These are phyloP conservation scores for Yamadazyma dushanensis DNA, from an alignment of 1,139 yeast genomes.

Conservation along the genomic window DNA sequence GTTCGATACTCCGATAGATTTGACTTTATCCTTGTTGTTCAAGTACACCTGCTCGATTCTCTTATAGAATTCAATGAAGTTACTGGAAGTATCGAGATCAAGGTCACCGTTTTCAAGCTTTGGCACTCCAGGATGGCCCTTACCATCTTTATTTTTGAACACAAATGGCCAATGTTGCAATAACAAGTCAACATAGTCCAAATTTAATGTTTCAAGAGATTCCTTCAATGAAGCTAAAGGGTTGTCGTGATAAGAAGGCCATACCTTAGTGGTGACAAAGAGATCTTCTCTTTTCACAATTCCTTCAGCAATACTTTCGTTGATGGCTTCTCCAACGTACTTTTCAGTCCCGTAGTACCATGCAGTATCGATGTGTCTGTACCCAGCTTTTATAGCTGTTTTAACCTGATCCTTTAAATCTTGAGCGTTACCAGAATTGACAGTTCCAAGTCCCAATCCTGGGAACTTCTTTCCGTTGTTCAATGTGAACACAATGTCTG, in stretches of 20 bases:
- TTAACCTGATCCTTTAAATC: constrained; percentile 36
- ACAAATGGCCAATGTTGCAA: constrained; percentile 61
- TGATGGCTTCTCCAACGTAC: constrained; percentile 49
- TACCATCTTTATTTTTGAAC: constrained; percentile 22
- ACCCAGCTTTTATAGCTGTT: constrained; percentile 41
- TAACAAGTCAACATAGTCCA: constrained; percentile 57
- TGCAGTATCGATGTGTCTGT: constrained; percentile 43
- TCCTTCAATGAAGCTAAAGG: constrained; percentile 36
- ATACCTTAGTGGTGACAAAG: constrained; percentile 60
- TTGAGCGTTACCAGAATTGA: constrained; percentile 26
- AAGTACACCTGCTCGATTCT: constrained; percentile 40
- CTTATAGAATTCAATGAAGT: constrained; percentile 47
- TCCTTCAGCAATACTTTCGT: constrained; percentile 47
- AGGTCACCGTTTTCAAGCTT: constrained; percentile 38
- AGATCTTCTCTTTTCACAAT: constrained; percentile 53
- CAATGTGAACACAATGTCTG: constrained; percentile 21
- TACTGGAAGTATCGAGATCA: constrained; percentile 36
- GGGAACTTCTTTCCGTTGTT: constrained; percentile 34
- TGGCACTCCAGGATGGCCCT: constrained; percentile 35
- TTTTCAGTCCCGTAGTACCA: constrained; percentile 50
- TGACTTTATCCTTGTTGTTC: constrained; percentile 28
- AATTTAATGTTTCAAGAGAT: constrained; percentile 36
- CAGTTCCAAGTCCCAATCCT: constrained; percentile 41
- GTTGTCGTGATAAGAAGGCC: constrained; percentile 40
- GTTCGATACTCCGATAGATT: constrained; percentile 46